Conservation (phyloP, 768 basidiomycete species). For the Neoboletus subvelutipes region DNA sequence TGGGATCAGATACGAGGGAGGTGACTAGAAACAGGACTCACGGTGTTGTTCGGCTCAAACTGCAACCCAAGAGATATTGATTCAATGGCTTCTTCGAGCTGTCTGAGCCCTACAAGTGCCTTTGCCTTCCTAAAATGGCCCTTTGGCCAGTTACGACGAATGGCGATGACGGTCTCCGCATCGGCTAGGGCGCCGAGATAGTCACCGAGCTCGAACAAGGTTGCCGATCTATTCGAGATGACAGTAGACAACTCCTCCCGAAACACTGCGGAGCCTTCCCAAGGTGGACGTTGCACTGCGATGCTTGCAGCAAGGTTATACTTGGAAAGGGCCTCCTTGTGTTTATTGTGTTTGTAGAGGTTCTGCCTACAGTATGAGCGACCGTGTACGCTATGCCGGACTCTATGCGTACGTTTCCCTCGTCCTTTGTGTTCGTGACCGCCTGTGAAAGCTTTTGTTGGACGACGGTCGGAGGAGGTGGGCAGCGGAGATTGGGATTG, state of each 20-base stretch:
- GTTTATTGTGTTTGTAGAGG: constrained; percentile 74
- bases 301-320: constrained; percentile 79
- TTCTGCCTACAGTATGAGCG: constrained; percentile 43
- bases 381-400: constrained; percentile 1
- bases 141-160: constrained; percentile 90
- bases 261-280: constrained; percentile 81
- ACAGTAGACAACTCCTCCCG: constrained; percentile 90
- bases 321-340: constrained; percentile 66
- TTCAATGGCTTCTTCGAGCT: constrained; percentile 73
- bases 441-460: constrained; percentile 73
- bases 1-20: constrained; percentile 7
- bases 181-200: constrained; percentile 79
- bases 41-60: constrained; percentile 72
- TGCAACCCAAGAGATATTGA: constrained; percentile 80
- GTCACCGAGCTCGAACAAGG: constrained; percentile 76
- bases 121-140: constrained; percentile 95
- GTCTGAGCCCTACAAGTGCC: constrained; percentile 73
- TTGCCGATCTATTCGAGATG: constrained; percentile 89
- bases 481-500: constrained; percentile 73
- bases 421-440: constrained; percentile 82
- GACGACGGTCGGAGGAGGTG: constrained; percentile 75
- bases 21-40: constrained; percentile 27
- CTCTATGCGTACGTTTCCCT: constrained; percentile 80
- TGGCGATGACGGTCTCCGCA: constrained; percentile 83
- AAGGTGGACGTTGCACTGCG: constrained; percentile 80